These are phyloP conservation scores for Protomyces arabidopsidicola DNA, from an alignment of 1,139 yeast species.

Conservation along the genomic window DNA sequence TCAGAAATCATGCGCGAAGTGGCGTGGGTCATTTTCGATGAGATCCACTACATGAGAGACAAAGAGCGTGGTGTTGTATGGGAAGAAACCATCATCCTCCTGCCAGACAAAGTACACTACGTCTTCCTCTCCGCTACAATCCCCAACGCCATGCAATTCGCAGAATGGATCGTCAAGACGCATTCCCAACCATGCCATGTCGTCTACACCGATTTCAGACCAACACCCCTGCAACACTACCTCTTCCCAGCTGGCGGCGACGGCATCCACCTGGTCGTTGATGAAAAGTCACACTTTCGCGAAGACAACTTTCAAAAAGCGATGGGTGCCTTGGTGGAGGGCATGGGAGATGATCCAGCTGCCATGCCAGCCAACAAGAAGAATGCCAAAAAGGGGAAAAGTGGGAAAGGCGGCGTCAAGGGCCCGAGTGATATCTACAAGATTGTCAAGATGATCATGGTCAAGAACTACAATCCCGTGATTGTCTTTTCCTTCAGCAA, in stretches of 20 bases:
- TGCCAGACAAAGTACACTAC: slow-evolving; percentile 90
- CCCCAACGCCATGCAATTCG: slow-evolving; percentile 97
- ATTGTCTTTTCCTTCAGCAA: slow-evolving; percentile 96
- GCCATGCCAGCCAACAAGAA: slow-evolving; percentile 45
- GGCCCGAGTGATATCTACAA: slow-evolving; percentile 87
- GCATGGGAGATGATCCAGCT: slow-evolving; percentile 76
- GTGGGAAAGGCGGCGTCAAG: slow-evolving; percentile 86
- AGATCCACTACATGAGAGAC: slow-evolving; percentile 94
- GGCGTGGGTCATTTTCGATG: slow-evolving; percentile 95
- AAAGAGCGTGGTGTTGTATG: slow-evolving; percentile 93
- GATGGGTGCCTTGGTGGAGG: slow-evolving; percentile 85
- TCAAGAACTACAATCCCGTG: slow-evolving; percentile 92
- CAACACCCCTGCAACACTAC: slow-evolving; percentile 96
- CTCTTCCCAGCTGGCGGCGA: slow-evolving; percentile 96
- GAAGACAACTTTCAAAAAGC: slow-evolving; percentile 98
- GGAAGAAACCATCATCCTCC: slow-evolving; percentile 95
- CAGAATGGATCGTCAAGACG: slow-evolving; percentile 95
- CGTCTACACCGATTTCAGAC: slow-evolving; percentile 97
- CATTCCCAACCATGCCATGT: slow-evolving; percentile 97
- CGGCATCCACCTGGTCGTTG: slow-evolving; percentile 95
- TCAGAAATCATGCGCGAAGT: slow-evolving; percentile 88
- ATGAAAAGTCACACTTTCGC: slow-evolving; percentile 90
- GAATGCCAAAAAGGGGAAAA: slow-evolving; percentile 68
- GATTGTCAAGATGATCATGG: slow-evolving; percentile 95
- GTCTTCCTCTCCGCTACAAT: slow-evolving; percentile 92